These are phyloP conservation scores for Coleophoma eucalyptorum DNA, from an alignment of 2,329 filamentous ascomycete genomes.

Conservation along the genomic window DNA sequence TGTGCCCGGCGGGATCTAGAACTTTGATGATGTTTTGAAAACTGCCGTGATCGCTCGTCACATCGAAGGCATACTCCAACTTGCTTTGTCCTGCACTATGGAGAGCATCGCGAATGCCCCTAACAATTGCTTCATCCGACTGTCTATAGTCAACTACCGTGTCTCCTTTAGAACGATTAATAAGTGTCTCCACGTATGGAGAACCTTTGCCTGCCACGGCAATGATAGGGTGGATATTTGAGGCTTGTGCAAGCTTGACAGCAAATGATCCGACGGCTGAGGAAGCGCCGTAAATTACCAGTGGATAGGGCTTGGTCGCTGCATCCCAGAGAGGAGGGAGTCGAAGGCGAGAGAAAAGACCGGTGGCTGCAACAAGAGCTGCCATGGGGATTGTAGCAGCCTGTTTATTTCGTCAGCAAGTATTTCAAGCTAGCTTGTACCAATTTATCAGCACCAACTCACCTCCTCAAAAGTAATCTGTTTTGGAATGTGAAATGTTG, in stretches of 20 bases:
- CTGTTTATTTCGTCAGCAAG: slow-evolving; percentile 14
- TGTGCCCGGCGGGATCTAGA: slow-evolving; percentile 16
- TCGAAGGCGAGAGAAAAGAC: slow-evolving; percentile 27
- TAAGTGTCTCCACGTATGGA: slow-evolving; percentile 39
- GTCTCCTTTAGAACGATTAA: slow-evolving; percentile 46
- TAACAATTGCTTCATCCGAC: slow-evolving; percentile 34
- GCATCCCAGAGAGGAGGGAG: slow-evolving; percentile 30
- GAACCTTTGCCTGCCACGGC: slow-evolving; percentile 45
- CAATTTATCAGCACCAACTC: slow-evolving; percentile 3
- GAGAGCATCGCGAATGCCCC: slow-evolving; percentile 1
- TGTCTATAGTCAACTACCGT: slow-evolving; percentile 50
- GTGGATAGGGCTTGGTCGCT: slow-evolving; percentile 1
- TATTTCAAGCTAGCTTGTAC: not conserved
- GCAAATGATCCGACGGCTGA: slow-evolving; percentile 42
- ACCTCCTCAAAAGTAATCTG: slow-evolving; percentile 8
- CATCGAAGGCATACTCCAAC: slow-evolving; percentile 14
- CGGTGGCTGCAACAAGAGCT: slow-evolving; percentile 33
- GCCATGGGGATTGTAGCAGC: slow-evolving; percentile 38
- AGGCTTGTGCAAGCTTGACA: slow-evolving; percentile 41
- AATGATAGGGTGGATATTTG: slow-evolving; percentile 55
- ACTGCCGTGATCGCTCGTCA: slow-evolving; percentile 12
- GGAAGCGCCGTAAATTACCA: slow-evolving; percentile 19
- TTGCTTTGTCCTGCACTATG: not conserved
- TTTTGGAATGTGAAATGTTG: slow-evolving; percentile 38
- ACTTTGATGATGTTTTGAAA: slow-evolving; percentile 33